Conservation (phyloP, 1,284 basidiomycete genomes). For the Microbotryum intermedium region DNA sequence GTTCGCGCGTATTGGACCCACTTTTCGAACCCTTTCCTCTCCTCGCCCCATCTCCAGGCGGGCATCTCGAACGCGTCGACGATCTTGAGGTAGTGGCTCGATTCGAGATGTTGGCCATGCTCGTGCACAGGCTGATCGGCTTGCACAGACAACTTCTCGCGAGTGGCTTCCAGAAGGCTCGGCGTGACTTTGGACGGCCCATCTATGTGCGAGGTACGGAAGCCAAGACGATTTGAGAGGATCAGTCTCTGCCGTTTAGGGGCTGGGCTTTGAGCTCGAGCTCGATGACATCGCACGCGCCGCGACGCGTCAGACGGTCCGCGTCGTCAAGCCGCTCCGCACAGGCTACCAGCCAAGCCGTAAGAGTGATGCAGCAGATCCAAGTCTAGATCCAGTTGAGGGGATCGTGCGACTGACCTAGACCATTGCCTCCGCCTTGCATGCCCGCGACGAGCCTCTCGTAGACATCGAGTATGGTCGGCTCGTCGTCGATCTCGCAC, state of each 20-base stretch:
- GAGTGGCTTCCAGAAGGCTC: constrained; percentile 65
- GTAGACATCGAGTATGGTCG: constrained; percentile 12
- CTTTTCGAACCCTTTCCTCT: constrained; percentile 77
- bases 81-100: constrained; percentile 73
- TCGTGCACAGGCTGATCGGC: constrained; percentile 36
- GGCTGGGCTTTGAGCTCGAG: too few relatives aligned
- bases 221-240: not conserved
- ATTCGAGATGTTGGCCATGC: constrained; percentile 49
- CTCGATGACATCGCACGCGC: too few relatives aligned
- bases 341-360: not conserved
- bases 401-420: constrained; percentile 6
- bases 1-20: constrained; percentile 38
- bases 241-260: not conserved
- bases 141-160: constrained; percentile 67
- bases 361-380: too few relatives aligned
- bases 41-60: constrained; percentile 74
- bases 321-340: too few relatives aligned
- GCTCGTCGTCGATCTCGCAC: constrained; percentile 17
- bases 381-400: not conserved
- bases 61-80: constrained; percentile 94
- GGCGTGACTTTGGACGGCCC: constrained; percentile 46
- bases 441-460: constrained; percentile 20
- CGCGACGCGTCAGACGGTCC: too few relatives aligned
- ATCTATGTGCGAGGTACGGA: too few relatives aligned
- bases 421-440: constrained; percentile 16